These are phyloP conservation scores for Reutealis trisperma DNA, from an alignment of 345 rosid species.

Conservation along the genomic window DNA sequence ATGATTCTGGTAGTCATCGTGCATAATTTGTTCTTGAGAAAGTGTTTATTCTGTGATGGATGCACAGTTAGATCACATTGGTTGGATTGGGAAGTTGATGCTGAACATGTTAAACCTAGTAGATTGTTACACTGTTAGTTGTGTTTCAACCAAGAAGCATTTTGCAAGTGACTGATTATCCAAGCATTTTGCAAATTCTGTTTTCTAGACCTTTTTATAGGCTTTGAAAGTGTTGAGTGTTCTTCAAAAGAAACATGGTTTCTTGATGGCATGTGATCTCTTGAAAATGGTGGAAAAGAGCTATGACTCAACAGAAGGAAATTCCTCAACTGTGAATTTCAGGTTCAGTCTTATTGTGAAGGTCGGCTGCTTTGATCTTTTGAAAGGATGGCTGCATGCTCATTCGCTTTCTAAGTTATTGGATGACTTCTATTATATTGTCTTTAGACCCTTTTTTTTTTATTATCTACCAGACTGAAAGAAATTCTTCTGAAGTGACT, in stretches of 20 bases:
- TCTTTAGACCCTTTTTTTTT: background rate
- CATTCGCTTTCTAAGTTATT: background rate
- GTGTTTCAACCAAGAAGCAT: background rate
- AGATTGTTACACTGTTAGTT: background rate
- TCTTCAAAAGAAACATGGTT: background rate
- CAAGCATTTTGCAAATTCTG: too few species aligned
- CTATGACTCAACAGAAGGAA: background rate
- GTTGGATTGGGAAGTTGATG: slow-evolving; percentile 17
- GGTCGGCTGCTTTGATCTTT: background rate
- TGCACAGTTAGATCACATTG: background rate
- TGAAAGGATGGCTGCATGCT: slow-evolving; percentile 1
- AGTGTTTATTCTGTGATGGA: background rate
- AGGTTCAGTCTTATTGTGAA: background rate
- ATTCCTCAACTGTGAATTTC: background rate
- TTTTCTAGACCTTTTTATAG: background rate
- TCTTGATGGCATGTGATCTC: background rate
- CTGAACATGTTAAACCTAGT: slow-evolving; percentile 9
- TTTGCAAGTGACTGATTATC: background rate
- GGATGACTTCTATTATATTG: background rate
- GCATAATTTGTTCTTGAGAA: background rate
- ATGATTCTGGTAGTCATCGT: background rate
- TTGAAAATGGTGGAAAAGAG: background rate
- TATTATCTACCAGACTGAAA: too few species aligned
- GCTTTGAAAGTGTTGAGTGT: background rate
- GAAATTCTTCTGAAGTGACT: background rate